These are phyloP conservation scores for Magnaporthiopsis incrustans DNA, from an alignment of 2,329 filamentous ascomycete species.

Conservation along the genomic window DNA sequence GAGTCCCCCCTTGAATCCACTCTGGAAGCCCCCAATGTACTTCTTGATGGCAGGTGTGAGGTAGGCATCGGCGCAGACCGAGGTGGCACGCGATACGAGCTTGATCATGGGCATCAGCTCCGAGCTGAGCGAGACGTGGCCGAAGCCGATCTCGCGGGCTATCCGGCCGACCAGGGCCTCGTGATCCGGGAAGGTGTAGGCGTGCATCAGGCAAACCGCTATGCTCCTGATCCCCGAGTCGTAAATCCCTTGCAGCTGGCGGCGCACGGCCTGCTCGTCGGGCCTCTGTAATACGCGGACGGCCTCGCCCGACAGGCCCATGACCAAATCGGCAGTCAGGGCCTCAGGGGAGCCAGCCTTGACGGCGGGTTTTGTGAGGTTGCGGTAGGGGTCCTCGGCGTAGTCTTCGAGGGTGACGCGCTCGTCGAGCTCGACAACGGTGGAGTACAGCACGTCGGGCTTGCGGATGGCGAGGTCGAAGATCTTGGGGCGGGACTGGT, in stretches of 20 bases:
- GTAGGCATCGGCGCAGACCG: constrained; percentile 73
- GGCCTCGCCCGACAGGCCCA: constrained; percentile 65
- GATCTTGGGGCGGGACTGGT: constrained; percentile 82
- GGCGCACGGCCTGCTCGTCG: constrained; percentile 44
- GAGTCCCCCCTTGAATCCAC: constrained; percentile 72
- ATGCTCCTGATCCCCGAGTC: constrained; percentile 69
- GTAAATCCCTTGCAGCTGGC: constrained; percentile 58
- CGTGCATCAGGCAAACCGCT: constrained; percentile 86
- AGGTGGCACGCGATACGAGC: constrained; percentile 65
- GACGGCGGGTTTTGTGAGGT: constrained; percentile 44
- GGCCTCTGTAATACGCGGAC: constrained; percentile 62
- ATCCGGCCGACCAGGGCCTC: constrained; percentile 70
- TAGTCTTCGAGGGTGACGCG: constrained; percentile 88
- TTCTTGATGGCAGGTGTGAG: constrained; percentile 71
- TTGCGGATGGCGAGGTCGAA: constrained; percentile 85
- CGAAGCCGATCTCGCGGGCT: constrained; percentile 72
- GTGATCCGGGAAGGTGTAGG: constrained; percentile 83
- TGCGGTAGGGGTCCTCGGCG: constrained; percentile 71
- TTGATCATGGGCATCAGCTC: constrained; percentile 90
- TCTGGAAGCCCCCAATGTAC: constrained; percentile 66
- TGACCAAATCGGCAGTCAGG: constrained; percentile 50
- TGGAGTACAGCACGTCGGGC: constrained; percentile 78
- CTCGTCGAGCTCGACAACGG: constrained; percentile 84
- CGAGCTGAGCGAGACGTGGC: constrained; percentile 73
- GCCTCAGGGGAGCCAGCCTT: constrained; percentile 40